phyloP scores from a whole-genome alignment of 2,329 filamentous ascomycete species.

The Coniochaeta sp. region DNA sequence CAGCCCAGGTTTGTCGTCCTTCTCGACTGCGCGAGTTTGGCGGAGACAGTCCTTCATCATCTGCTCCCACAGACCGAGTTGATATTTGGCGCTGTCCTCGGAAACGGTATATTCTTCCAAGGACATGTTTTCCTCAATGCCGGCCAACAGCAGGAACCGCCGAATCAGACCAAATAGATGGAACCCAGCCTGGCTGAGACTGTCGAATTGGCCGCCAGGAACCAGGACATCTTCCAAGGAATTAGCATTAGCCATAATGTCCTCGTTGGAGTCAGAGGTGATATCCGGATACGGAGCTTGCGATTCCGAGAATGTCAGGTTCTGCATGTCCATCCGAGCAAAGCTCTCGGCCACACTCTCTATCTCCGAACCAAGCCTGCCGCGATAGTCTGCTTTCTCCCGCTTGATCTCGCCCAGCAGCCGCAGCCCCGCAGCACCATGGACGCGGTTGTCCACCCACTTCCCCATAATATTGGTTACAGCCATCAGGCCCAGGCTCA shows the following conservation, averaged over 20 bases:
- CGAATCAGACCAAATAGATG: constrained; percentile 10
- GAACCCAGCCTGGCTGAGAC: constrained; percentile 8
- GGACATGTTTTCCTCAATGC: not conserved
- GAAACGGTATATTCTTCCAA: not conserved
- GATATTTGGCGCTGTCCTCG: not conserved
- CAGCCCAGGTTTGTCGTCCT: not conserved
- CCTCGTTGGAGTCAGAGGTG: constrained; percentile 15
- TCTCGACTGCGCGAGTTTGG: not conserved
- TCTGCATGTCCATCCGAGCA: constrained; percentile 23
- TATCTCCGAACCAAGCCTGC: constrained; percentile 2
- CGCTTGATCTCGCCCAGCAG: constrained; percentile 12
- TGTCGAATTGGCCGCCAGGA: not conserved
- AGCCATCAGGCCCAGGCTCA: constrained; percentile 24
- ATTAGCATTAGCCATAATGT: not conserved
- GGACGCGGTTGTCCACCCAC: constrained; percentile 21
- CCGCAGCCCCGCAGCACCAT: constrained; percentile 20
- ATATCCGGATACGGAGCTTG: constrained; percentile 12
- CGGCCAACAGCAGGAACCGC: constrained; percentile 4
- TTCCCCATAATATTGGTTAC: constrained; percentile 22
- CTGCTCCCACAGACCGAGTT: not conserved
- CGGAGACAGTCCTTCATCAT: not conserved
- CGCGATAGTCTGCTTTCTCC: not conserved
- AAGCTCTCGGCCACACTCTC: constrained; percentile 13
- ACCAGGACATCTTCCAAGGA: not conserved
- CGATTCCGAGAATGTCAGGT: constrained; percentile 24